Evolutionary conservation across 1,139 yeast species (phyloP).

Genomic region (Blastobotrys elegans): DNA sequence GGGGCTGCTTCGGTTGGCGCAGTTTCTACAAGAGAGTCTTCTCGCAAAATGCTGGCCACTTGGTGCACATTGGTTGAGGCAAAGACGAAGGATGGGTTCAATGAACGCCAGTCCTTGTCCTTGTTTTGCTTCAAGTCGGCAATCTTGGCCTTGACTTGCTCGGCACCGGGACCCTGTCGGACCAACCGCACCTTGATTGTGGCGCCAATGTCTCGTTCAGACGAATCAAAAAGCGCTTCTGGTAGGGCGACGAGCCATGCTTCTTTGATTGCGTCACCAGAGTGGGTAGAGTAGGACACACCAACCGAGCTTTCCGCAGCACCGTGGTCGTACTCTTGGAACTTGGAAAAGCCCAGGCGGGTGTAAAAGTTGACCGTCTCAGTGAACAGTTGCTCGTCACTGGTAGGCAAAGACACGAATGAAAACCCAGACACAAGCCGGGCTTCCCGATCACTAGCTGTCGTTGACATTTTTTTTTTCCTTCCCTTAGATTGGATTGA

Average conservation of each 20-base stretch:
- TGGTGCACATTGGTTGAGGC: conserved; percentile 27
- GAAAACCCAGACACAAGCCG: conserved; percentile 31
- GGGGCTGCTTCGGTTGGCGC: conserved; percentile 37
- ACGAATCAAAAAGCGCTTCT: conserved; percentile 19
- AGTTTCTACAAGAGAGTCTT: conserved; percentile 25
- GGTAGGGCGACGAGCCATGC: conserved; percentile 29
- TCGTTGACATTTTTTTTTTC: neutral
- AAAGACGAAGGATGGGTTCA: conserved; percentile 33
- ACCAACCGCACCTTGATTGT: conserved; percentile 34
- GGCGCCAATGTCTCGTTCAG: conserved; percentile 19
- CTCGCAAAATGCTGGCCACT: conserved; percentile 16
- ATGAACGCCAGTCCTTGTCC: conserved; percentile 37
- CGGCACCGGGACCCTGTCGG: conserved; percentile 23
- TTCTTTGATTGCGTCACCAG: conserved; percentile 26
- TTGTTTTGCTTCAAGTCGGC: conserved; percentile 19
- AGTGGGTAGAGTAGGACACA: conserved; percentile 28
- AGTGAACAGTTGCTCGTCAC: conserved; percentile 42
- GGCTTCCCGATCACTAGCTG: neutral
- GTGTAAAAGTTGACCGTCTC: conserved; percentile 50
- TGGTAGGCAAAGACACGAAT: conserved; percentile 56
- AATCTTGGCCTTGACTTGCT: conserved; percentile 15
- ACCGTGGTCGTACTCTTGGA: conserved; percentile 39
- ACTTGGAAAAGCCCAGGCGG: conserved; percentile 52
- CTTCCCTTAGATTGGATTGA: neutral
- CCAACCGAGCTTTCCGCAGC: conserved; percentile 26